Base-by-base conservation (phyloP, 768 basidiomycete genomes). In the Kwoniella sp. region DNA sequence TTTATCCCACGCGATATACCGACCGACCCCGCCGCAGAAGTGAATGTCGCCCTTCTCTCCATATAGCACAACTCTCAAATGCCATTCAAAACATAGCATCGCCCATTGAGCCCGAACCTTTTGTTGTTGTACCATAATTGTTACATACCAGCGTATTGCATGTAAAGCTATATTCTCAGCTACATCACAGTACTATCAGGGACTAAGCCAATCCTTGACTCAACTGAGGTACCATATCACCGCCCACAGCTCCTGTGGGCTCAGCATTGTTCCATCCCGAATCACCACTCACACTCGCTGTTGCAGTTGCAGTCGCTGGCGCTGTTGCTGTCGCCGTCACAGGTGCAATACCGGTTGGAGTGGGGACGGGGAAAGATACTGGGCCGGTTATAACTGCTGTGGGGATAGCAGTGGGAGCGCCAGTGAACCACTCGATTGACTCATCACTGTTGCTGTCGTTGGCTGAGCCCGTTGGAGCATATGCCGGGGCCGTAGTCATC, bases 151-250 rank as follows among this genome's bases (percentile, higher is more conserved):
- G n/a, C n/a, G n/a, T n/a, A n/a, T n/a, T n/a, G n/a, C n/a, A n/a
- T n/a, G n/a, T n/a, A n/a, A n/a, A 33, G 13, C 33, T 5, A 33
- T 33, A 6, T 33, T 5, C 33, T 33, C 33, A 6, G 13, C 33
- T 13, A 6, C 33, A 33, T 13, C 13, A 33, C 33, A 6, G 7
- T 33, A 33, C 33, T 13, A 33, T 5, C 33, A 33, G 7, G 33
- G 33, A 33, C 33, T 67, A 67, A n/a, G 65, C 60, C 47, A 67
- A 52, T 1, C 65, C 65, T 21, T 25, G 15, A 58, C 65, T 67
- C 1, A 30, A 29, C n/a, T 60, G 54, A 19, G 65, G 60, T 13
- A 67, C 53, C 65, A 67, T 67, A 21, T 55, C 55, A 24, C 65
- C 60, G 10, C 65, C 60, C 13, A 56, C 55, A 22, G 57, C 65